A percentile compares a stretch with the other conserved stretches of the same genome.
These are phyloP conservation scores for Colletotrichum gigasporum DNA, from an alignment of 2,329 filamentous ascomycete genomes.

Conservation along the genomic window DNA sequence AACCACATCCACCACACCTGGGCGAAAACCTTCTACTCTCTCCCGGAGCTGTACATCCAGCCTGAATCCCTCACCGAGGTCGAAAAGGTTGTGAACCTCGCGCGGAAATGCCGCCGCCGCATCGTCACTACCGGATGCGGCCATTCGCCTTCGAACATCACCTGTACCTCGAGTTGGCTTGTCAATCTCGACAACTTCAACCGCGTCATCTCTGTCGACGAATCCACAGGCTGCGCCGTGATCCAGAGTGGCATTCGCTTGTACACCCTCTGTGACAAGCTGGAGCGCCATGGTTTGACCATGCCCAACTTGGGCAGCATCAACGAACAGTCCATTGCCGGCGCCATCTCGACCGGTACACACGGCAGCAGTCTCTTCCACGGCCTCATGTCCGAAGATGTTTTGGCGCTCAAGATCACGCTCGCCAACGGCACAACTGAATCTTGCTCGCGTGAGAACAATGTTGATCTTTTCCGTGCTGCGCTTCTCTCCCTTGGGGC, in stretches of 20 bases:
- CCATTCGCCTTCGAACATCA: constrained; percentile 92
- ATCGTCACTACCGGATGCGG: constrained; percentile 89
- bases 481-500: constrained; percentile 89
- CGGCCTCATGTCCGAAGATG: constrained; percentile 83
- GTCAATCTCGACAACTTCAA: constrained; percentile 90
- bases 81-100: constrained; percentile 83
- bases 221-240: constrained; percentile 71
- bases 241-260: constrained; percentile 92
- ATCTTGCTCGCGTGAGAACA: constrained; percentile 74
- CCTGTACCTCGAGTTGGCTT: constrained; percentile 93
- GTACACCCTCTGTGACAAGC: constrained; percentile 74
- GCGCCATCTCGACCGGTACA: constrained; percentile 91
- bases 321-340: constrained; percentile 91
- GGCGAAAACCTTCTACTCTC: constrained; percentile 91
- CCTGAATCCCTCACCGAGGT: constrained; percentile 83
- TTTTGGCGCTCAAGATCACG: constrained; percentile 80
- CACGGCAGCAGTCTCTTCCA: constrained; percentile 89
- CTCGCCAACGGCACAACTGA: constrained; percentile 81
- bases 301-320: constrained; percentile 96
- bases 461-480: constrained; percentile 85
- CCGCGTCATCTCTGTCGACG: constrained; percentile 76
- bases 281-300: constrained; percentile 80
- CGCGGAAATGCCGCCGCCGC: constrained; percentile 81
- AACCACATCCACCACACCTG: constrained; percentile 88
- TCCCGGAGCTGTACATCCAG: constrained; percentile 90